Evolutionary conservation across 208 protist genomes (phyloP).

Genomic region (Wallacemonas sp.): DNA sequence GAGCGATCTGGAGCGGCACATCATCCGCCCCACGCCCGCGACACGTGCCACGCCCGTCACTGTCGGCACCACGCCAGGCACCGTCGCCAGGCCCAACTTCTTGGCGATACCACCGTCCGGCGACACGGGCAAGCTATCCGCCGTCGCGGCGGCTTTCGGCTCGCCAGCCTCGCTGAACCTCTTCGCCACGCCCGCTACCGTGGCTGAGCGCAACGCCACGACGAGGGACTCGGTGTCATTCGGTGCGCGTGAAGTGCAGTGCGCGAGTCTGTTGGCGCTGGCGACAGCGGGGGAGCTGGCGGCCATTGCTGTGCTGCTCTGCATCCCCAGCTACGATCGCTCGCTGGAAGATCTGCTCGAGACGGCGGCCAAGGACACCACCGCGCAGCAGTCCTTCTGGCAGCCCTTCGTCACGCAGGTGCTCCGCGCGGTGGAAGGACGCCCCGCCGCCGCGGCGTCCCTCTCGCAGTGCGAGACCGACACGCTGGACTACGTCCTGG

Average conservation of each 20-base stretch:
- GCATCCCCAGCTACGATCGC: constrained; percentile 44
- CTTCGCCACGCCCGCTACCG: constrained; percentile 20
- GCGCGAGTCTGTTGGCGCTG: constrained; percentile 48
- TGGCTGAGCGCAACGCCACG: constrained; percentile 2
- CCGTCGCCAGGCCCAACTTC: background rate
- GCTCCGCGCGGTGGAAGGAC: constrained; percentile 15
- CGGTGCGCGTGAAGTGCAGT: constrained; percentile 34
- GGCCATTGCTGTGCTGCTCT: constrained; percentile 48
- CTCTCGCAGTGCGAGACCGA: constrained; percentile 9
- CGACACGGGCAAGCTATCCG: constrained; percentile 1
- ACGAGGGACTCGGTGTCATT: constrained; percentile 1
- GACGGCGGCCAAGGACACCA: constrained; percentile 16
- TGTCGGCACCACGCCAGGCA: constrained; percentile 11
- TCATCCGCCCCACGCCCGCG: constrained; percentile 57
- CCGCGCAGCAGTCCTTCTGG: constrained; percentile 53
- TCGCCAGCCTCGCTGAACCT: constrained; percentile 9
- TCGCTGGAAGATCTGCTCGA: constrained; percentile 35
- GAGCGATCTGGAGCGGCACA: constrained; percentile 45
- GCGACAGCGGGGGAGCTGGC: constrained; percentile 39
- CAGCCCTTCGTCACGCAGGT: constrained; percentile 44
- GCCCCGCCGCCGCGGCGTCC: background rate
- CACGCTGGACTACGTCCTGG: constrained; percentile 39
- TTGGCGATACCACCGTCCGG: constrained; percentile 1
- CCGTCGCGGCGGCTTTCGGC: background rate
- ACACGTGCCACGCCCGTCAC: constrained; percentile 33